These are phyloP conservation scores for Tetrapisispora fleetii DNA, from an alignment of 805 yeast genomes.

Conservation along the genomic window DNA sequence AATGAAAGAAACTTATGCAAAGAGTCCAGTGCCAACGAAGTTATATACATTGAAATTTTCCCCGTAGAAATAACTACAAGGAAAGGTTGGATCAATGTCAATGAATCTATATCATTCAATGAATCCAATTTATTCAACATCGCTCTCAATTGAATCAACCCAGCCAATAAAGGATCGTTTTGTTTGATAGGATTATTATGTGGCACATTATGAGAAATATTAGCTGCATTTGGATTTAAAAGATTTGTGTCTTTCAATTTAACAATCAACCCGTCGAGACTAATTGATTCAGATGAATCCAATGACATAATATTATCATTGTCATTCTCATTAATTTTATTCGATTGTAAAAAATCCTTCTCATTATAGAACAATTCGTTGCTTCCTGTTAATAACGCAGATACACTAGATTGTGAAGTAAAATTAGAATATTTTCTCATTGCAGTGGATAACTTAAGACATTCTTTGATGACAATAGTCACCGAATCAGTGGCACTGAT, in stretches of 20 bases:
- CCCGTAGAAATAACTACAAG: slow-evolving; percentile 71
- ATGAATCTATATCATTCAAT: slow-evolving; percentile 50
- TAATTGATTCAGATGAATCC: not conserved
- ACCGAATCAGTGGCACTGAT: slow-evolving; percentile 54
- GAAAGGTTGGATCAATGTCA: slow-evolving; percentile 75
- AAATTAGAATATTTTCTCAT: slow-evolving; percentile 80
- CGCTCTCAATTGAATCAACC: slow-evolving; percentile 65
- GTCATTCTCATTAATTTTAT: slow-evolving; percentile 17
- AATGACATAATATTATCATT: slow-evolving; percentile 23
- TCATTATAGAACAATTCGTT: slow-evolving; percentile 32
- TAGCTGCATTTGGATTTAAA: not conserved
- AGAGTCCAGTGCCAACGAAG: slow-evolving; percentile 67
- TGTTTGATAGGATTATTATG: slow-evolving; percentile 5
- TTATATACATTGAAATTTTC: slow-evolving; percentile 71
- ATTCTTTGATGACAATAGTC: slow-evolving; percentile 76
- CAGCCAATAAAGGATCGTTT: slow-evolving; percentile 54
- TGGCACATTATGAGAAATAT: not conserved
- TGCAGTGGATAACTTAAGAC: slow-evolving; percentile 72
- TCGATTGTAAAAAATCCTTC: not conserved
- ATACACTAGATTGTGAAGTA: slow-evolving; percentile 54
- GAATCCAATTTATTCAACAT: slow-evolving; percentile 48
- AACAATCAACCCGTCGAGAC: slow-evolving; percentile 24
- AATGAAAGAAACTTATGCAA: slow-evolving; percentile 61
- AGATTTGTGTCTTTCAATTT: slow-evolving; percentile 21
- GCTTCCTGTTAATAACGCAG: slow-evolving; percentile 67